phyloP scores from a whole-genome alignment of 805 yeast species.

The Schizosaccharomyces lindneri region DNA sequence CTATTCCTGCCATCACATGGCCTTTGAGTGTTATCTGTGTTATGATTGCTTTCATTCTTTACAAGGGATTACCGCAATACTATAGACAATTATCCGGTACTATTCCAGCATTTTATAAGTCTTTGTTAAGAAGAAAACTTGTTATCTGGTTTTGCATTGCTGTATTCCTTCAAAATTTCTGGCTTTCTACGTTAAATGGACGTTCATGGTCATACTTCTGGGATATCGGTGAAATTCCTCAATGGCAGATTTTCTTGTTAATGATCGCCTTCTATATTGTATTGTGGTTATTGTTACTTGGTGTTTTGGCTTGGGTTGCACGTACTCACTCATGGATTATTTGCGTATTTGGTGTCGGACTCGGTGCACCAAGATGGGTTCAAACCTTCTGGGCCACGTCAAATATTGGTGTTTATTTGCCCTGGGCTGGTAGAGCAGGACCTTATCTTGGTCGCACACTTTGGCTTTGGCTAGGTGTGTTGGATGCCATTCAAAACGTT shows the following conservation, averaged over 20 bases:
- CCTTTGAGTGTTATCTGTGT: background rate
- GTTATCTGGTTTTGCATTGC: slow-evolving; percentile 2
- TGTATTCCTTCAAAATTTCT: background rate
- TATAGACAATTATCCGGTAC: background rate
- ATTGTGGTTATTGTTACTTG: background rate
- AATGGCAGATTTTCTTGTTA: background rate
- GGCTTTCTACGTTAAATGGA: background rate
- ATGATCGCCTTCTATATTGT: background rate
- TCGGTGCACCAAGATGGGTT: slow-evolving; percentile 2
- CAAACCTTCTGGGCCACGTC: slow-evolving; percentile 1
- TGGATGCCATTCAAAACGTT: slow-evolving; percentile 2
- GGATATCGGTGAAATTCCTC: background rate
- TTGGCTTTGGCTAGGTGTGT: slow-evolving; percentile 3
- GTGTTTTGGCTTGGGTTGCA: background rate
- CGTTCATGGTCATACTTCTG: slow-evolving; percentile 1
- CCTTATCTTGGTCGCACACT: slow-evolving; percentile 2
- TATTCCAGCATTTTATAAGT: slow-evolving; percentile 1
- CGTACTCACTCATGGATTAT: slow-evolving; percentile 2
- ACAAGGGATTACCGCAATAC: background rate
- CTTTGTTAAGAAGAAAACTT: background rate
- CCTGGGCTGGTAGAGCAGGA: slow-evolving; percentile 2
- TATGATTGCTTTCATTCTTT: background rate
- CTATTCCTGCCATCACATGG: slow-evolving; percentile 1
- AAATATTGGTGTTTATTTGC: background rate
- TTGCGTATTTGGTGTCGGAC: slow-evolving; percentile 1